phyloP scores from a whole-genome alignment of 2,329 filamentous ascomycete species.

The Keithomyces neogunnii region DNA sequence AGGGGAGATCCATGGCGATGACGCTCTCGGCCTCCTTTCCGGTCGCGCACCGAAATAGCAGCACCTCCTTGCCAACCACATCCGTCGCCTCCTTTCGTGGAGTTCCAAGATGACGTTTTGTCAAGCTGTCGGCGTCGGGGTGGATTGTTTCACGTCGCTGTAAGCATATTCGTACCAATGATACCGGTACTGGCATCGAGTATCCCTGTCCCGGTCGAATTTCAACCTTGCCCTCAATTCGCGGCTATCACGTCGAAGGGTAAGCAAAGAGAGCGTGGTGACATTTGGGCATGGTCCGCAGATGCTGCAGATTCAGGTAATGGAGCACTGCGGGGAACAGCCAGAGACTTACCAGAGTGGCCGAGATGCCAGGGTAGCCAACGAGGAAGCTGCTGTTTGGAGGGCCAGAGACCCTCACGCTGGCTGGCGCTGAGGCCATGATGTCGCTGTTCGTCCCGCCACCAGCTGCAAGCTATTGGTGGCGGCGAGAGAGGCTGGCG shows the following conservation, averaged over 20 bases:
- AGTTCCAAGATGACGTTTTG: conserved; percentile 84
- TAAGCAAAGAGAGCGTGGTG: background rate
- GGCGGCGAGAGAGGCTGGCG: background rate
- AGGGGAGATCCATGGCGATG: conserved; percentile 92
- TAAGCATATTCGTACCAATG: conserved; percentile 87
- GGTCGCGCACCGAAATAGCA: conserved; percentile 77
- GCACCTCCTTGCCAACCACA: conserved; percentile 90
- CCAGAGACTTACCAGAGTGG: conserved; percentile 72
- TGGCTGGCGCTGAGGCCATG: conserved; percentile 28
- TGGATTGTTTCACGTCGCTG: conserved; percentile 94
- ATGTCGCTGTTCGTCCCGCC: conserved; percentile 12
- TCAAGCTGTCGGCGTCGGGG: conserved; percentile 86
- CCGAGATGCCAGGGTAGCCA: conserved; percentile 95
- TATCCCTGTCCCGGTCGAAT: conserved; percentile 80
- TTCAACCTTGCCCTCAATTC: conserved; percentile 96
- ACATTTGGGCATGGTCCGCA: too few species aligned
- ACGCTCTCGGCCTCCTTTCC: conserved; percentile 83
- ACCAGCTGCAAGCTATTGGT: conserved; percentile 6
- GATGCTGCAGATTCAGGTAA: too few species aligned
- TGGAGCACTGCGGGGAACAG: too few species aligned
- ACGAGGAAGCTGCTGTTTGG: conserved; percentile 96
- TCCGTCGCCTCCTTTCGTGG: conserved; percentile 86
- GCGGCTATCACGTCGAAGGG: conserved; percentile 50
- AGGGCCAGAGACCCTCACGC: conserved; percentile 90
- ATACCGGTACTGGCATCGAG: conserved; percentile 83